Evolutionary conservation across 1,284 basidiomycete genomes (phyloP), one percentile per base, ranked within the genome.

Genomic region (Fomitiporia mediterranea): DNA sequence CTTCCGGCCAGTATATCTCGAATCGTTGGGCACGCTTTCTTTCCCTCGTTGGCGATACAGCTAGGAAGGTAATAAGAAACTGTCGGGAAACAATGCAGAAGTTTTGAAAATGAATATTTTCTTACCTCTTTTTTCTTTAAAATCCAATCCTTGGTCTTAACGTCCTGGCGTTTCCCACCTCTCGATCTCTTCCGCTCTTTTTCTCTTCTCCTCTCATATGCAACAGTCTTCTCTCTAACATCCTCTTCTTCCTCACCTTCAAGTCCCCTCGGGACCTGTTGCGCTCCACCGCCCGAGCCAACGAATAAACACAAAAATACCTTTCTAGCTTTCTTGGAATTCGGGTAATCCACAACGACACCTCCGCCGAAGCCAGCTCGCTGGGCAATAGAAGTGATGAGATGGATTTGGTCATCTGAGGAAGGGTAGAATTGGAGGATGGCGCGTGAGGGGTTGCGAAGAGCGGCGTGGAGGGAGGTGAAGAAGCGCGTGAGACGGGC

Each of bases 291-390:
- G 0, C 83, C 83, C n/a, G 83, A 78, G 8, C 94, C 94, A 3
- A 95, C 89, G 69, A 90, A 90, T 57, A 97, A 72, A 67, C 91
- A 93, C 56, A 98, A 67, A 69, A 94, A 98, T 61, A 96, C 88
- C 70, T 98, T 98, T 65, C 82, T 84, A 34, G 92, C 93, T 70
- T 95, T 98, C 65, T 90, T 92, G 0, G 91, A 95, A 71, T 98
- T 97, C 2, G 94, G 95, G 70, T 93, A 98, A 73, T 99, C 97
- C 42, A 99, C 91, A 21, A 99, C 91, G 30, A 99, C 72, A 61
- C 97, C 97, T 58, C 97, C 97, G 4, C 95, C 94, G 68, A 99
- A 99, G 0, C 97, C 97, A 4, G 97, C 94, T 60, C 84, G 86
- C 65, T 95, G 94, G 1, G 97, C 97, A 62, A 88, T 89, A 3